These are phyloP conservation scores for Alloascoidea hylecoeti DNA, from an alignment of 805 yeast genomes.

Conservation along the genomic window DNA sequence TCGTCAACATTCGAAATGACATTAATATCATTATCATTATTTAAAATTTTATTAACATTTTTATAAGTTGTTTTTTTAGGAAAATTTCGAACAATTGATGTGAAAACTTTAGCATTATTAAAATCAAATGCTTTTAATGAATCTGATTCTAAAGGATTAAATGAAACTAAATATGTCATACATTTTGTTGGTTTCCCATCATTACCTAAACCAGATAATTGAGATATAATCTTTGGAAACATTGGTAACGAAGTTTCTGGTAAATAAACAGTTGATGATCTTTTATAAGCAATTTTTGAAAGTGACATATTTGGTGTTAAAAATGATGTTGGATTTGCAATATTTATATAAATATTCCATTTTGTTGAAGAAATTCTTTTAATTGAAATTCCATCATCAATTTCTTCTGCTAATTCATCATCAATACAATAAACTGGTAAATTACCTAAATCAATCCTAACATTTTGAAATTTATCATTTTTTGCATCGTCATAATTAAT, in stretches of 20 bases:
- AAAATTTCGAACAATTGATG: conserved; percentile 30
- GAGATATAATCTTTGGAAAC: conserved; percentile 48
- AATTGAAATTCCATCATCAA: conserved; percentile 86
- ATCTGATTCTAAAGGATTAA: conserved; percentile 13
- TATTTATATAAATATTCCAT: conserved; percentile 47
- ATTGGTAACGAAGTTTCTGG: conserved; percentile 55
- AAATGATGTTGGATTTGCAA: conserved; percentile 80
- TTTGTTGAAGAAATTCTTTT: conserved; percentile 14
- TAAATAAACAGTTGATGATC: conserved; percentile 56
- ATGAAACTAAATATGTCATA: conserved; percentile 26
- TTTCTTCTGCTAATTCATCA: conserved; percentile 65
- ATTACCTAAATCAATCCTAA: conserved; percentile 9
- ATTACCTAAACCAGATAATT: conserved; percentile 36
- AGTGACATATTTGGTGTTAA: conserved; percentile 24
- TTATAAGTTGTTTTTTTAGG: conserved; percentile 46
- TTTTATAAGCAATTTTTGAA: conserved; percentile 41
- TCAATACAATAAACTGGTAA: conserved; percentile 74
- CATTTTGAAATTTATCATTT: not conserved
- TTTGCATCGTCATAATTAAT: not conserved
- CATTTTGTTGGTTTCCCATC: conserved; percentile 29
- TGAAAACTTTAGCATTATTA: conserved; percentile 17
- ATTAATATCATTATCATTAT: conserved; percentile 12
- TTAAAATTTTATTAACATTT: conserved; percentile 39
- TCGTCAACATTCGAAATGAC: too few species aligned
- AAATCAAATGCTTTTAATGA: conserved; percentile 10